Evolutionary conservation across 2,329 filamentous ascomycete genomes (phyloP).

Genomic region (Aspergillus proliferans): DNA sequence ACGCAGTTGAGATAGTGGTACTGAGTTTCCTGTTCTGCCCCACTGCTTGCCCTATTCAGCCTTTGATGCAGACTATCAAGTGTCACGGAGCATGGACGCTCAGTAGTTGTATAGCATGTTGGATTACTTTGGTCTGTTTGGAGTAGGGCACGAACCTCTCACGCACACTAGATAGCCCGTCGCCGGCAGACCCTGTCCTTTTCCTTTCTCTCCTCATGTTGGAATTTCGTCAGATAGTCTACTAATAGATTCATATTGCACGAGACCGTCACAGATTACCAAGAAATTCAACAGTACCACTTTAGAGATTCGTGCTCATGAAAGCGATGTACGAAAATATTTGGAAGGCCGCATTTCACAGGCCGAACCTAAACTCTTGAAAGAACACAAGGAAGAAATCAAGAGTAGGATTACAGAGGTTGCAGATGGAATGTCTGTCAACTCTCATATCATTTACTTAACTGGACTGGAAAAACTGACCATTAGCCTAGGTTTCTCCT

Average conservation of each 20-base stretch:
- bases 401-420: constrained; percentile 17
- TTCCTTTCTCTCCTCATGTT: no score
- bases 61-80: not conserved
- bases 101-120: no score
- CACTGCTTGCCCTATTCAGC: not conserved
- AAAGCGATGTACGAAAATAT: constrained; percentile 28
- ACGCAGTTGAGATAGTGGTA: not conserved
- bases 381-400: constrained; percentile 12
- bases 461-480: not conserved
- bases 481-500: constrained; percentile 18
- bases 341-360: constrained; percentile 9
- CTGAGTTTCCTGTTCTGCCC: constrained; percentile 2
- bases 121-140: no score
- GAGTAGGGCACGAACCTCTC: no score
- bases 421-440: constrained; percentile 26
- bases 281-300: constrained; percentile 11
- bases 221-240: no score
- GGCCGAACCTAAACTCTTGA: constrained; percentile 3
- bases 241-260: no score
- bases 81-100: no score
- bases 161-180: no score
- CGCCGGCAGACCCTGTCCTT: no score
- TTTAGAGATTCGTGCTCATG: constrained; percentile 29
- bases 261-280: no score
- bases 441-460: constrained; percentile 5